Evolutionary conservation across 2,329 filamentous ascomycete genomes (phyloP).

Genomic region (Falciphora oryzae): DNA sequence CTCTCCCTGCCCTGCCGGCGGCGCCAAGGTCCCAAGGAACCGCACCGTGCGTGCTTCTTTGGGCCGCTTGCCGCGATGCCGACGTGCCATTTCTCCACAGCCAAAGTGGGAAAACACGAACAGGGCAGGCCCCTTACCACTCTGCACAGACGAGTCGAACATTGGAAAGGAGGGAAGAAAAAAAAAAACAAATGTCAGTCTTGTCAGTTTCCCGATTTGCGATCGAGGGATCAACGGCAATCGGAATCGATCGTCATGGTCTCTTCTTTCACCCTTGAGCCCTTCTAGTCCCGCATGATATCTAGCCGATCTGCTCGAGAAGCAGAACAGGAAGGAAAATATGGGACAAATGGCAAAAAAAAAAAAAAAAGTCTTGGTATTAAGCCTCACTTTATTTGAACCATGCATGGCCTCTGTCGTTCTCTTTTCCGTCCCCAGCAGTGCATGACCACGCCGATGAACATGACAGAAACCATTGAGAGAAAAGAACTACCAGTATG

Average conservation of each 20-base stretch:
- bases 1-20: no score
- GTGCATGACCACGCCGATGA: no score
- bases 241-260: neutral
- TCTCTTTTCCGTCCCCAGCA: no score
- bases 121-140: no score
- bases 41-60: neutral
- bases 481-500: no score
- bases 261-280: no score
- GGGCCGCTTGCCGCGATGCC: neutral
- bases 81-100: neutral
- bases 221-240: neutral
- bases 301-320: no score
- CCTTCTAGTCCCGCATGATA: neutral
- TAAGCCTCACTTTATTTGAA: neutral
- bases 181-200: no score
- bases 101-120: neutral
- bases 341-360: neutral
- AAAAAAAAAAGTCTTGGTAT: neutral
- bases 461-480: no score
- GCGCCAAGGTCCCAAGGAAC: neutral
- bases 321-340: neutral
- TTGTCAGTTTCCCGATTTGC: neutral
- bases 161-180: no score
- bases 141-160: no score
- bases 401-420: no score